Base-by-base conservation (phyloP, 257 asterid genomes). In the Primulina huaijiensis region DNA sequence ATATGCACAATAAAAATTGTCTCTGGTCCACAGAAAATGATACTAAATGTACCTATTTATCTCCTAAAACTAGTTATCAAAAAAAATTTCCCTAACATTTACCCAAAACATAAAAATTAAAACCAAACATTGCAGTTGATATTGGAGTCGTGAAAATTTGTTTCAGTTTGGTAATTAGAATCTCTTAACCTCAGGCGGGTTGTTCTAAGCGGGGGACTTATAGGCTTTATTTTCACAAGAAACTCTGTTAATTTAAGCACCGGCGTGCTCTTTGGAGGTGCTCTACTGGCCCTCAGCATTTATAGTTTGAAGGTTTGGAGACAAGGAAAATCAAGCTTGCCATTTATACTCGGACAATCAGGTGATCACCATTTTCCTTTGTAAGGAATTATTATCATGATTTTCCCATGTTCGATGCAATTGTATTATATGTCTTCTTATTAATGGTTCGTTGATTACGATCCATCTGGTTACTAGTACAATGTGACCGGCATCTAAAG, bases 261-360 rank as follows among this genome's bases (percentile, higher is more conserved):
- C 4, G 94, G 96, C 17, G 74, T 90, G 81, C 82, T 90, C 72
- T 78, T 78, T 68, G 99, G 99, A 66, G 91, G 97, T 71, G 84
- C 95, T 80, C 75, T 93, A 66, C 81, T 93, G 72, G 95, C 90
- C 67, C 93, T 89, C 59, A 90, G 98, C 87, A 78, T 84, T 65
- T 57, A 82, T 62, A 90, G 98, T 80, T 76, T 93, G 77, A 90
- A 86, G 88, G 85, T 90, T 38, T 93, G 97, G 97, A 84, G 81
- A 66, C 87, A 83, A 83, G 96, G 98, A 79, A 89, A 93, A 74
- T 91, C 97, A 64, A 88, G 98, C 92, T 78, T 89, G 56, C 98
- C 97, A 4, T 93, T 82, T 77, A 93, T 89, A 75, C 75, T 90
- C 64, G 95, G 96, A 43, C 98, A 93, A 93, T 95, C 96, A 84